phyloP scores from a whole-genome alignment of 176 grass and related monocot genomes.

The Elaeis guineensis region DNA sequence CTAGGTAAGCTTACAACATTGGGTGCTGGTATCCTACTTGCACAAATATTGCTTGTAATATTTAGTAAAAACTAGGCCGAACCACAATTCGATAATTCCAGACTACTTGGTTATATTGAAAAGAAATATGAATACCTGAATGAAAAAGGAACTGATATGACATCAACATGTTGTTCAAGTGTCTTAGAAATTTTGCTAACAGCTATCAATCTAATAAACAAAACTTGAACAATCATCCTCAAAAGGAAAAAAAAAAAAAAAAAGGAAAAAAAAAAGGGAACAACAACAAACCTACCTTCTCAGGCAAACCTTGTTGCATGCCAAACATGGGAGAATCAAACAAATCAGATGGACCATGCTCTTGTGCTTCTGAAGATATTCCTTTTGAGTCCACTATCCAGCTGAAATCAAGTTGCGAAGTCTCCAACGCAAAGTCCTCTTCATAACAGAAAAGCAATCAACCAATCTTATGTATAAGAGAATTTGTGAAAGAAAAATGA shows the following conservation, averaged over 20 bases:
- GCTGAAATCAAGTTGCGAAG: slow-evolving; percentile 28
- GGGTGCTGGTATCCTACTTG: too few species aligned
- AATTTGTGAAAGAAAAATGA: too few species aligned
- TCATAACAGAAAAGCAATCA: slow-evolving; percentile 19
- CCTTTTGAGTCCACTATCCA: slow-evolving; percentile 39
- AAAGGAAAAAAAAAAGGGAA: neutral
- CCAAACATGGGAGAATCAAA: slow-evolving; percentile 22
- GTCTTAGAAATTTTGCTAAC: too few species aligned
- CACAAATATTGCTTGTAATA: too few species aligned
- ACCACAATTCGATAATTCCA: too few species aligned
- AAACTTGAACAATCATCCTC: neutral
- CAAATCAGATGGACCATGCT: slow-evolving; percentile 28
- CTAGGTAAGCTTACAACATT: too few species aligned
- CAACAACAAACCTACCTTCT: slow-evolving; percentile 1
- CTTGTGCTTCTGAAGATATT: slow-evolving; percentile 18
- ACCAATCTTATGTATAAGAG: neutral
- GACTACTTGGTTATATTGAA: too few species aligned
- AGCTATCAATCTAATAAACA: too few species aligned
- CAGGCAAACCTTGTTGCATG: slow-evolving; percentile 16
- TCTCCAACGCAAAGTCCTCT: slow-evolving; percentile 38
- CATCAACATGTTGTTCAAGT: too few species aligned
- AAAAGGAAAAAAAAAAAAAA: neutral
- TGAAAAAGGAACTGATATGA: too few species aligned
- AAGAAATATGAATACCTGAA: too few species aligned
- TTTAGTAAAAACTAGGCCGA: too few species aligned